Percentiles rank a stretch among this genome's conserved stretches.
Evolutionary conservation across 2,329 filamentous ascomycete genomes (phyloP).

Genomic region (Cordyceps fumosorosea): DNA sequence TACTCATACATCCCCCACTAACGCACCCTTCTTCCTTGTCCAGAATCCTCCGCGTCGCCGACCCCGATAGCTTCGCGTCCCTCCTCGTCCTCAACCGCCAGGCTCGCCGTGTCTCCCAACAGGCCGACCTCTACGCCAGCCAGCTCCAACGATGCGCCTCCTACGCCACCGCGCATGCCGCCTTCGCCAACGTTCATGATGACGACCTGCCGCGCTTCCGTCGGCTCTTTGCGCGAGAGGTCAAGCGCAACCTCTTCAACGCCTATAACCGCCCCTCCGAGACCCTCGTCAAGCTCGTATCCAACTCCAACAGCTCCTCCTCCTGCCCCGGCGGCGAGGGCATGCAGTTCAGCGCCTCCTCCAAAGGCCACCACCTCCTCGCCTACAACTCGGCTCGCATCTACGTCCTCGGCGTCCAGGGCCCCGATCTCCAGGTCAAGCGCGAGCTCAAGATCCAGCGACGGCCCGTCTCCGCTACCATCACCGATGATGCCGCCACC

Average conservation of each 20-base stretch:
- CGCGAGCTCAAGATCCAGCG: conserved; percentile 75
- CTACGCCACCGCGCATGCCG: conserved; percentile 44
- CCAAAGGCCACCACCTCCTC: conserved; percentile 65
- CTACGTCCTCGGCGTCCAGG: conserved; percentile 65
- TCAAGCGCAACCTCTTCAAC: conserved; percentile 72
- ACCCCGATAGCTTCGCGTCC: conserved; percentile 60
- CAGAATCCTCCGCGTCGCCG: conserved; percentile 55
- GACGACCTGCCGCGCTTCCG: conserved; percentile 55
- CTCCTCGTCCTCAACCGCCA: conserved; percentile 58
- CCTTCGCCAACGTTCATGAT: conserved; percentile 32
- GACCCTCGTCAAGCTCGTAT: conserved; percentile 73
- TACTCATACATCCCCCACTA: conserved; percentile 14
- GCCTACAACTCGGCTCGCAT: conserved; percentile 83
- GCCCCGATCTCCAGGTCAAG: conserved; percentile 54
- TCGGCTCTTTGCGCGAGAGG: conserved; percentile 59
- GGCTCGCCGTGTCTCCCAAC: conserved; percentile 59
- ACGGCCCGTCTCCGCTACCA: conserved; percentile 68
- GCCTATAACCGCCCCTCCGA: conserved; percentile 63
- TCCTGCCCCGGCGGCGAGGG: conserved; percentile 78
- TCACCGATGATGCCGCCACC: conserved; percentile 69
- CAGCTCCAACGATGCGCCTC: conserved; percentile 57
- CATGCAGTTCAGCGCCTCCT: conserved; percentile 76
- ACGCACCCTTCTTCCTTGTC: background rate
- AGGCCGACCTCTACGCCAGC: conserved; percentile 54
- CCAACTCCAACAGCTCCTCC: conserved; percentile 76